phyloP scores from a whole-genome alignment of 2,329 filamentous ascomycete genomes.

The Biscogniauxia marginata region DNA sequence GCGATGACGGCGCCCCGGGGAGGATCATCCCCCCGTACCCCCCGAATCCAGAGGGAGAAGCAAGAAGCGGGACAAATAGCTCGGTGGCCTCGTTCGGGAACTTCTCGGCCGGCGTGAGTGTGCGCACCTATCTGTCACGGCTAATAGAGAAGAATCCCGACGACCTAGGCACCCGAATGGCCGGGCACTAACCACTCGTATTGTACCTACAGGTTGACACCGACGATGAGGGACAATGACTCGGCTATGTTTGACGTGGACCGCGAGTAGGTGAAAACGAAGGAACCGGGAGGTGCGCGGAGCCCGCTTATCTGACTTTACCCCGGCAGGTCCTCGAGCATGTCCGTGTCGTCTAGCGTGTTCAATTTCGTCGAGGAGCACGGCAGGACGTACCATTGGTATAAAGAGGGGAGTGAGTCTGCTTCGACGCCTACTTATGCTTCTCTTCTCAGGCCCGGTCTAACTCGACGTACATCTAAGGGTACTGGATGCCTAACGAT shows the following conservation, averaged over 20 bases:
- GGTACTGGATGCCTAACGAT: slow-evolving; percentile 27
- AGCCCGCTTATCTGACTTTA: neutral
- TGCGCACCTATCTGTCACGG: neutral
- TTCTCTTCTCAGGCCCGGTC: neutral
- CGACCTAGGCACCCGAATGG: too few relatives aligned
- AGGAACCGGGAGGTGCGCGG: neutral
- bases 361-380: slow-evolving; percentile 25
- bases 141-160: neutral
- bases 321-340: slow-evolving; percentile 17
- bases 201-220: slow-evolving; percentile 11
- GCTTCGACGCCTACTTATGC: too few relatives aligned
- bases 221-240: slow-evolving; percentile 5
- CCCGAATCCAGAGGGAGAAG: too few relatives aligned
- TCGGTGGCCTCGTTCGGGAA: slow-evolving; percentile 10
- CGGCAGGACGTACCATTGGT: slow-evolving; percentile 25
- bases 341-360: slow-evolving; percentile 23
- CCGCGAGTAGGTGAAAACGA: slow-evolving; percentile 5
- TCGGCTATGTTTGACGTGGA: slow-evolving; percentile 8
- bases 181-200: too few relatives aligned
- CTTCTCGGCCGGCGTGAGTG: slow-evolving; percentile 14
- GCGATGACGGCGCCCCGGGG: too few relatives aligned
- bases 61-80: slow-evolving; percentile 13
- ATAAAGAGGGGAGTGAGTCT: slow-evolving; percentile 27
- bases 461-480: slow-evolving; percentile 6
- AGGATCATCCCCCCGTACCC: too few relatives aligned